A percentile compares a stretch with the other conserved stretches of the same genome.
These are phyloP conservation scores for Niveomyces coronatus DNA, from an alignment of 2,329 filamentous ascomycete genomes.

Conservation along the genomic window DNA sequence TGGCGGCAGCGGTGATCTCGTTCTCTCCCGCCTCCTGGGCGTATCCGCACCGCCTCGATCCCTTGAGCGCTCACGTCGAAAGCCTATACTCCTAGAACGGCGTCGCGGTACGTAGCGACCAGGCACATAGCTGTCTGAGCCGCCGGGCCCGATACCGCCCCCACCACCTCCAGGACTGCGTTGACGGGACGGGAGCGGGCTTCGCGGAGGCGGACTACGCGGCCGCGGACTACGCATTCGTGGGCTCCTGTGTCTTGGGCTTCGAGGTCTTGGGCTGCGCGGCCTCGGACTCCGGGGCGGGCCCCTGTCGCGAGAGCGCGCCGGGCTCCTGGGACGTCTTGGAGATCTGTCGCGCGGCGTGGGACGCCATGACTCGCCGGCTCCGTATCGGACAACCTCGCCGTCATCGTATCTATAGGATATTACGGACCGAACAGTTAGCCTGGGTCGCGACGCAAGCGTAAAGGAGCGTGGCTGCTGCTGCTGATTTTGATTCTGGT, in stretches of 20 bases:
- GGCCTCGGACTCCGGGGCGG: constrained; percentile 26
- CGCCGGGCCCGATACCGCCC: constrained; percentile 13
- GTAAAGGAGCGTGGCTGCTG: not conserved
- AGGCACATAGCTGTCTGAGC: constrained; percentile 37
- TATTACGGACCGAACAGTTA: not conserved
- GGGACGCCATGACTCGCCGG: constrained; percentile 50
- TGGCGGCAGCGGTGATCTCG: constrained; percentile 20
- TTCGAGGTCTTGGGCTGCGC: no score
- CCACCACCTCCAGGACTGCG: constrained; percentile 3
- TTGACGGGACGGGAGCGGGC: not conserved
- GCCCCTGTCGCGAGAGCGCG: constrained; percentile 16
- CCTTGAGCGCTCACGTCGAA: constrained; percentile 31
- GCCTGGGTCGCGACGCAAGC: not conserved
- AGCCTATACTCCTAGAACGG: constrained; percentile 31
- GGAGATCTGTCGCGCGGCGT: constrained; percentile 33
- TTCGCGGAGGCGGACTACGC: not conserved
- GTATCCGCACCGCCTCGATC: constrained; percentile 22
- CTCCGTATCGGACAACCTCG: constrained; percentile 51
- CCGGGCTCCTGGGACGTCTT: constrained; percentile 22
- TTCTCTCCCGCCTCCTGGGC: constrained; percentile 26
- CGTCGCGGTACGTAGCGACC: constrained; percentile 31
- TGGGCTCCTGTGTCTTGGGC: constrained; percentile 19
- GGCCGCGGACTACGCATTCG: constrained; percentile 19
- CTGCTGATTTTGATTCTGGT: not conserved
- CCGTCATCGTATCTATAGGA: constrained; percentile 46